Conservation (phyloP, 1,284 basidiomycete species). For the Trichosporon coremiiforme region DNA sequence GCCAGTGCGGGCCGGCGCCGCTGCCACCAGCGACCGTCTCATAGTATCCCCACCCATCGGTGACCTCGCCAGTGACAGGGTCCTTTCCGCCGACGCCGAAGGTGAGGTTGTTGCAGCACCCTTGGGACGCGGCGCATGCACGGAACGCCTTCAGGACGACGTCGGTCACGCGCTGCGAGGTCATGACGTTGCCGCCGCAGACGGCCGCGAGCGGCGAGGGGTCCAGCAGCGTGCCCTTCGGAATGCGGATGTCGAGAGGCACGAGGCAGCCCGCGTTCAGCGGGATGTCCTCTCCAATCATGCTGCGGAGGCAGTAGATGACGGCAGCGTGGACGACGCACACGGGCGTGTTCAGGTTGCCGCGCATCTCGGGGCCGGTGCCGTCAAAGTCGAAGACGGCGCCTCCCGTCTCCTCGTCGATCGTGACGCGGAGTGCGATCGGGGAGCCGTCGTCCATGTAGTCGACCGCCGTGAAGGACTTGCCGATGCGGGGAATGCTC, state of each 20-base stretch:
- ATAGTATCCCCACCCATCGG: slow-evolving; percentile 27
- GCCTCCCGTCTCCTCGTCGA: slow-evolving; percentile 72
- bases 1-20: slow-evolving; percentile 86
- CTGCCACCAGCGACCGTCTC: slow-evolving; percentile 76
- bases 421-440: slow-evolving; percentile 77
- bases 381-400: slow-evolving; percentile 87
- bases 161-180: slow-evolving; percentile 90
- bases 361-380: slow-evolving; percentile 83
- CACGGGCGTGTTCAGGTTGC: slow-evolving; percentile 86
- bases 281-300: slow-evolving; percentile 70
- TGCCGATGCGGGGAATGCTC: slow-evolving; percentile 60
- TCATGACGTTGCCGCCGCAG: slow-evolving; percentile 72
- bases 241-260: slow-evolving; percentile 69
- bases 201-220: slow-evolving; percentile 86
- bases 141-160: slow-evolving; percentile 91
- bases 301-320: slow-evolving; percentile 68
- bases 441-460: slow-evolving; percentile 78
- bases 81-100: slow-evolving; percentile 25
- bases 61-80: slow-evolving; percentile 23
- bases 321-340: slow-evolving; percentile 89
- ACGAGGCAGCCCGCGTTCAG: slow-evolving; percentile 87
- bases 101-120: slow-evolving; percentile 65
- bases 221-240: slow-evolving; percentile 73
- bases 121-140: slow-evolving; percentile 89
- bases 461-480: slow-evolving; percentile 60